Percentiles rank a stretch among this genome's conserved stretches.
Conservation (phyloP, 306 rosid genomes). For the Crotalaria pallida region DNA sequence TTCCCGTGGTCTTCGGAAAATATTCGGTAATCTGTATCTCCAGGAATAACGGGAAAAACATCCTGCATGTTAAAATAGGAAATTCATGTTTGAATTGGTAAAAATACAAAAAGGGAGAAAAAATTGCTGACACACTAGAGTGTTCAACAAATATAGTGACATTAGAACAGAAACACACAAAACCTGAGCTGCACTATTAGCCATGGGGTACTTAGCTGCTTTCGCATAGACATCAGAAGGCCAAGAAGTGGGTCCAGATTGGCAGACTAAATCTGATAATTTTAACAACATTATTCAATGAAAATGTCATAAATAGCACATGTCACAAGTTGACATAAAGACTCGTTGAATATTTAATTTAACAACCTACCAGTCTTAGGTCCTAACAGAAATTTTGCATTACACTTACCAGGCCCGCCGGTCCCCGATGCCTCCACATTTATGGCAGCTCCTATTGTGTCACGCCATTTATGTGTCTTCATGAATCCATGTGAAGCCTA, state of each 20-base stretch:
- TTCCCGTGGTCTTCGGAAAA: slow-evolving; percentile 87
- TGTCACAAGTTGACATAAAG: background rate
- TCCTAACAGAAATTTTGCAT: background rate
- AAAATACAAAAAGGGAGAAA: slow-evolving; percentile 5
- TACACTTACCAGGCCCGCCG: slow-evolving; percentile 71
- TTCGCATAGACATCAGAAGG: slow-evolving; percentile 80
- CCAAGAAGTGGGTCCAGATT: slow-evolving; percentile 98
- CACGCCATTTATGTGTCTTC: slow-evolving; percentile 84
- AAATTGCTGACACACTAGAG: background rate
- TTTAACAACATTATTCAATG: slow-evolving; percentile 16
- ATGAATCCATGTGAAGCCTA: slow-evolving; percentile 98
- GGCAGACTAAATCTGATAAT: slow-evolving; percentile 87
- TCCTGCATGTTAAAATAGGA: slow-evolving; percentile 57
- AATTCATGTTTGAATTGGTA: slow-evolving; percentile 14
- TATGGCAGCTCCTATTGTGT: slow-evolving; percentile 85
- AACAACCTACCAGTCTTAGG: background rate
- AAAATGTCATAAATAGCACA: slow-evolving; percentile 4
- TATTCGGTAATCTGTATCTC: slow-evolving; percentile 95
- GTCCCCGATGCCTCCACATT: slow-evolving; percentile 94
- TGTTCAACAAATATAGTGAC: background rate
- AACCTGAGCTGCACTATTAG: slow-evolving; percentile 98
- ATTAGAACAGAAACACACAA: background rate
- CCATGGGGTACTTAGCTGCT: slow-evolving; percentile 94
- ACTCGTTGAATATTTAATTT: background rate
- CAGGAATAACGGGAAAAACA: slow-evolving; percentile 92